phyloP scores from a whole-genome alignment of 106 monocot genomes.

The Acorus gramineus region DNA sequence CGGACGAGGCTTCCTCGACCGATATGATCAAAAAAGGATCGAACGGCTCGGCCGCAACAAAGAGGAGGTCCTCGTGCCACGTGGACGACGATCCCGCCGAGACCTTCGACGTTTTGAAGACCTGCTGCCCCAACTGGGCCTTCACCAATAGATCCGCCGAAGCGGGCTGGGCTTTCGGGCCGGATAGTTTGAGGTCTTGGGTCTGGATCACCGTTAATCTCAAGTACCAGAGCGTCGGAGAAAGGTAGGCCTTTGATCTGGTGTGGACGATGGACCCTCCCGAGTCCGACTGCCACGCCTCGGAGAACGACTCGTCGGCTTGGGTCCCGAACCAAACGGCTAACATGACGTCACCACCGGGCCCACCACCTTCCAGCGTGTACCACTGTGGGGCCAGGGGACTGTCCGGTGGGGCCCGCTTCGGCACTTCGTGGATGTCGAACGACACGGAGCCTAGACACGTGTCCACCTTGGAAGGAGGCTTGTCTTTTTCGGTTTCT shows the following conservation, averaged over 20 bases:
- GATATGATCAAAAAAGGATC: conserved; percentile 57
- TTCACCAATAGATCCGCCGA: conserved; percentile 47
- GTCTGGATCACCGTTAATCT: conserved; percentile 76
- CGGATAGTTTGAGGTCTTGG: conserved; percentile 48
- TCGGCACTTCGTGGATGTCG: conserved; percentile 78
- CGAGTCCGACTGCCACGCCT: conserved; percentile 95
- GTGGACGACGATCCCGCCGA: conserved; percentile 22
- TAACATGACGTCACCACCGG: conserved; percentile 64
- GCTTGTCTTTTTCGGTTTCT: background rate
- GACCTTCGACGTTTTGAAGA: conserved; percentile 43
- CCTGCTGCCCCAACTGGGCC: conserved; percentile 63
- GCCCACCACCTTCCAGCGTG: conserved; percentile 48
- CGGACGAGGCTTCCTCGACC: conserved; percentile 51
- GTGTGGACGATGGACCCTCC: conserved; percentile 62
- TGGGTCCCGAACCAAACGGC: conserved; percentile 83
- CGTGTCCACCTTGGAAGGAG: conserved; percentile 8
- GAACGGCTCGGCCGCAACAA: conserved; percentile 87
- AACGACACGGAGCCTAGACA: conserved; percentile 66
- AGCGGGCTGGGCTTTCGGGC: conserved; percentile 20
- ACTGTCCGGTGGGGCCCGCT: conserved; percentile 75
- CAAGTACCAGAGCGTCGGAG: conserved; percentile 86
- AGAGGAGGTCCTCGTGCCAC: conserved; percentile 84
- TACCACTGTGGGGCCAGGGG: conserved; percentile 91
- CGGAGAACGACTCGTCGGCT: conserved; percentile 78
- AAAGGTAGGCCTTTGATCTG: conserved; percentile 83